Base-by-base conservation (phyloP, 192 early-diverging fungal genomes). In the Coemansia sp. region DNA sequence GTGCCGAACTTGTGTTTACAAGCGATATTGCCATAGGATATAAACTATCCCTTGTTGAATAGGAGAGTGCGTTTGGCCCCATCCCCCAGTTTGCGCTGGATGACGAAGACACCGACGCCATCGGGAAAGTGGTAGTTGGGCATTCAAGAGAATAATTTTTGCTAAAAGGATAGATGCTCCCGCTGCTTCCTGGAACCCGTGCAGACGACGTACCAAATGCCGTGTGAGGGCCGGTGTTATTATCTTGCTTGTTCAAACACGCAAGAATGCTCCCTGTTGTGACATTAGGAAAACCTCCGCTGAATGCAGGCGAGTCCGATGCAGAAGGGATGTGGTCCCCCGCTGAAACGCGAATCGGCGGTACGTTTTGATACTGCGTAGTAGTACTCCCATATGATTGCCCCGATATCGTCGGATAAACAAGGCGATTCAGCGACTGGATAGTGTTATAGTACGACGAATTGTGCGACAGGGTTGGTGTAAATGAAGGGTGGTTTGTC, bases 1-100 rank as follows among this genome's bases (percentile, higher is more conserved):
- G 52, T n/a, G 42, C 58, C 18, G 62, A 25, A 4, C 63, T 20
- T 13, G 61, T 13, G 5, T n/a, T 52, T 13, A 33, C 48, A 25
- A 72, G 35, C 9, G 77, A 60, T 26, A 79, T 29, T n/a, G 58
- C 55, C 77, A 80, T 80, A 4, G 77, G 77, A 28, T 80, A 70
- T 16, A 80, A 42, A 25, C 45, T 62, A 29, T 68, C 72, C 30
- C 43, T 73, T 4, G 52, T 37, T 10, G 64, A 53, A 33, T 55
- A 56, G 28, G 73, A 12, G 6, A 70, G 40, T 7, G 65, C 61
- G 40, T 52, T 56, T n/a, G 53, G 0, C 5, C 51, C 33, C 29
- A 63, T 25, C 12, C 64, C 46, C 70, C 76, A 79, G 12, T 62
- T 63, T 12, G 66, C 45, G 13, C 49, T 35, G 43, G 56, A 42